A percentile compares a stretch with the other conserved stretches of the same genome.
Evolutionary conservation across 2,329 filamentous ascomycete genomes (phyloP).

Genomic region (Cladosporium oxysporum): DNA sequence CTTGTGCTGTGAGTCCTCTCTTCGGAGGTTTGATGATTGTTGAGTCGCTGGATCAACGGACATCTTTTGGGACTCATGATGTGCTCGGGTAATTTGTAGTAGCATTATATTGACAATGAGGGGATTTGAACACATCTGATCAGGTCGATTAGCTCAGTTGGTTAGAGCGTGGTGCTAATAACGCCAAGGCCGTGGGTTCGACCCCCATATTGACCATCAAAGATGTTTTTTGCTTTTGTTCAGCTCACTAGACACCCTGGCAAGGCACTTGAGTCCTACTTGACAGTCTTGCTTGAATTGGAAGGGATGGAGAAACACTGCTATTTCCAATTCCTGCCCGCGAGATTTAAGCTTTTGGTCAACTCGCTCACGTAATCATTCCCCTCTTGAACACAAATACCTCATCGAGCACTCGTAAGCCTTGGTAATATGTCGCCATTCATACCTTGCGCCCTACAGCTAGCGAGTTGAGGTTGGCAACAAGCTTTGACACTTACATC

Average conservation of each 20-base stretch:
- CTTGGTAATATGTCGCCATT: neutral
- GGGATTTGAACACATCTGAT: no score
- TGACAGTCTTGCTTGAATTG: no score
- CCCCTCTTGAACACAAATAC: neutral
- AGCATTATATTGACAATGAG: no score
- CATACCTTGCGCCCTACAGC: neutral
- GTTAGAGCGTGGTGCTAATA: conserved; percentile 13
- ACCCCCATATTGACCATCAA: conserved; percentile 6
- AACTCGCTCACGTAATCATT: neutral
- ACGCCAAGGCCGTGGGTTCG: conserved; percentile 7
- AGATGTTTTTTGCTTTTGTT: neutral
- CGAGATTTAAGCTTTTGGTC: neutral
- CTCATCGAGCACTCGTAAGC: neutral
- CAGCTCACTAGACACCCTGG: neutral
- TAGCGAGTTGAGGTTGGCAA: neutral
- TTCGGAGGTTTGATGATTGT: no score
- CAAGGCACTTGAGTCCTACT: neutral
- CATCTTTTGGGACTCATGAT: no score
- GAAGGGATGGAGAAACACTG: no score
- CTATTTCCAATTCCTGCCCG: no score
- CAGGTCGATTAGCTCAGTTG: conserved; percentile 12
- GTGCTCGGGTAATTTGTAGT: no score
- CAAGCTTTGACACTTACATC: no score
- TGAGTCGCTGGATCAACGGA: no score
- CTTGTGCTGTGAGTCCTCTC: no score